These are phyloP conservation scores for Fragaria vesca DNA, from an alignment of 306 rosid genomes.

Conservation along the genomic window DNA sequence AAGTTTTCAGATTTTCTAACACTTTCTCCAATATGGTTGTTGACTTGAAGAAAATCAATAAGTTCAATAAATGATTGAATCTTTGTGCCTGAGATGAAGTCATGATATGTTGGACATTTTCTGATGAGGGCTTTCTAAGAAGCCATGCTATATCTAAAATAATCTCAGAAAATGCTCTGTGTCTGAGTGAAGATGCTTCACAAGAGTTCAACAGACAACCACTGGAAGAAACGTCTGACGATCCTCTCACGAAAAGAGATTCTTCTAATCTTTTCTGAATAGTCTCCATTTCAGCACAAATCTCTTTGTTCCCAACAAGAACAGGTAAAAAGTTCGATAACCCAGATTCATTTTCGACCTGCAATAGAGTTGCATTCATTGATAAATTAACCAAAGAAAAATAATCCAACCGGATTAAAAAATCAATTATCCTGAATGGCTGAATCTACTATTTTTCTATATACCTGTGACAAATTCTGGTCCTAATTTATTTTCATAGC, in stretches of 20 bases:
- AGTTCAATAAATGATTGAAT: conserved; percentile 62
- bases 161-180: conserved; percentile 53
- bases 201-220: conserved; percentile 51
- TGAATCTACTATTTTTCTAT: background rate
- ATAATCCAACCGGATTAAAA: background rate
- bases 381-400: background rate
- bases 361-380: conserved; percentile 17
- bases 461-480: background rate
- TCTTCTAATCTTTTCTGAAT: conserved; percentile 52
- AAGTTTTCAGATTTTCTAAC: conserved; percentile 47
- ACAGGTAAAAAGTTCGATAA: conserved; percentile 87
- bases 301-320: conserved; percentile 72
- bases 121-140: conserved; percentile 69
- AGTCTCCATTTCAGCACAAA: conserved; percentile 72
- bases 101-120: conserved; percentile 46
- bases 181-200: conserved; percentile 50
- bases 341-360: conserved; percentile 98
- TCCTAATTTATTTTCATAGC: background rate
- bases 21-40: conserved; percentile 66
- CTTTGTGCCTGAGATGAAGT: conserved; percentile 68
- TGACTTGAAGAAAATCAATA: conserved; percentile 61
- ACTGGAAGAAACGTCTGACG: conserved; percentile 29
- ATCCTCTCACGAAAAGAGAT: conserved; percentile 44
- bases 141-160: conserved; percentile 89
- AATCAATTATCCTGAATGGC: background rate